These are phyloP conservation scores for Tricholoma terreum DNA, from an alignment of 768 basidiomycete genomes.

Conservation along the genomic window DNA sequence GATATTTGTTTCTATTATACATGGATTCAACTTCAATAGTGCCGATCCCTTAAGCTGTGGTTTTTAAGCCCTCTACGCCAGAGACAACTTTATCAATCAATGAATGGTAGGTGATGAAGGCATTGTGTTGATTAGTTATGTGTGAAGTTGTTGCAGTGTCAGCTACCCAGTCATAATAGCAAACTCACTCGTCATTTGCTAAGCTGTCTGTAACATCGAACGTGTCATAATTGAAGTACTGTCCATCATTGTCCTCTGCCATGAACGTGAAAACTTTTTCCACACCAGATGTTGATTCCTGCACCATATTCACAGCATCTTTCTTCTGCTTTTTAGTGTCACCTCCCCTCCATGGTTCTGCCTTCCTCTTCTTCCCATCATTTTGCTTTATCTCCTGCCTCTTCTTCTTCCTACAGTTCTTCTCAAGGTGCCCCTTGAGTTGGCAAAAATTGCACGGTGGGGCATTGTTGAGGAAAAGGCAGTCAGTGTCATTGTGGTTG, in stretches of 20 bases:
- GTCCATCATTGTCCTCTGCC: background rate
- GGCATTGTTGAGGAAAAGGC: background rate
- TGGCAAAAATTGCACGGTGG: background rate
- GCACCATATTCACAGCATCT: background rate
- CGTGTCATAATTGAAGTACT: background rate
- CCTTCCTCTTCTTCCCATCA: background rate
- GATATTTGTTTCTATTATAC: background rate
- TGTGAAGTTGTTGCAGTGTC: too few relatives aligned
- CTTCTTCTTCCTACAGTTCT: background rate
- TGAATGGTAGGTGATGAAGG: background rate
- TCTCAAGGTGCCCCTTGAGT: background rate
- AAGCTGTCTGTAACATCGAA: too few relatives aligned
- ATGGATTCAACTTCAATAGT: too few relatives aligned
- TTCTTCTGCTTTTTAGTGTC: too few relatives aligned
- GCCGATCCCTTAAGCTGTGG: too few relatives aligned
- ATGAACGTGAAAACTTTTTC: background rate
- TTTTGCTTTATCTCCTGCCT: background rate
- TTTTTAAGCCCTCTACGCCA: too few relatives aligned
- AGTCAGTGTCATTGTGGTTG: background rate
- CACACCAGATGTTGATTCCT: background rate
- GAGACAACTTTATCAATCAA: too few relatives aligned
- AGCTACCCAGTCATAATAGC: too few relatives aligned
- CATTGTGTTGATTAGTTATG: too few relatives aligned
- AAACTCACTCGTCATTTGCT: too few relatives aligned
- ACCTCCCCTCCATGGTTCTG: background rate